phyloP scores from a whole-genome alignment of 345 rosid genomes.

The Ailanthus altissimus region DNA sequence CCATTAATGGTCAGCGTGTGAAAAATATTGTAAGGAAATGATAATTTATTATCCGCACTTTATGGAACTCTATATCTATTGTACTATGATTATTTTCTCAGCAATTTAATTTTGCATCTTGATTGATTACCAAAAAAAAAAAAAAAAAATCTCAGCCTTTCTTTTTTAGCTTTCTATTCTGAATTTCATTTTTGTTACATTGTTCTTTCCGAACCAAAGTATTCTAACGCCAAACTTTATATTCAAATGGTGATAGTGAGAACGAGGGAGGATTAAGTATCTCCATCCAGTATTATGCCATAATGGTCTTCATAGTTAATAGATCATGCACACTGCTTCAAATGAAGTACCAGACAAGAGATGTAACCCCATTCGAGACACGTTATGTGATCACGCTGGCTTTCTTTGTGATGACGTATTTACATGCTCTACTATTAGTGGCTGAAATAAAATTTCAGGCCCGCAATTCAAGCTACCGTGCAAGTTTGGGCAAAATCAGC shows the following conservation, averaged over 20 bases:
- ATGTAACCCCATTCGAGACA: conserved; percentile 8
- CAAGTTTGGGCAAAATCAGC: conserved; percentile 1
- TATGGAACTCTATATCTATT: no score
- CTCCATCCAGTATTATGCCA: background rate
- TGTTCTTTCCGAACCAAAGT: background rate
- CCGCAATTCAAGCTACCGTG: background rate
- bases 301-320: background rate
- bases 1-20: no score
- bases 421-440: background rate
- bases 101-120: no score
- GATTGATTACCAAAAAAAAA: no score
- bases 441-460: background rate
- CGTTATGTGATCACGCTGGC: background rate
- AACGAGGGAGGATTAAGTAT: background rate
- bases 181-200: background rate
- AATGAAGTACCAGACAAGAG: conserved; percentile 1
- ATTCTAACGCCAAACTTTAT: background rate
- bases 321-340: conserved; percentile 11
- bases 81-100: no score
- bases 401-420: background rate
- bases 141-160: no score
- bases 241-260: background rate
- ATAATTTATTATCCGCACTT: no score
- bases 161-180: no score
- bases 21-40: no score